Conservation (phyloP, 2,329 filamentous ascomycete genomes). For the Xylariales sp. region DNA sequence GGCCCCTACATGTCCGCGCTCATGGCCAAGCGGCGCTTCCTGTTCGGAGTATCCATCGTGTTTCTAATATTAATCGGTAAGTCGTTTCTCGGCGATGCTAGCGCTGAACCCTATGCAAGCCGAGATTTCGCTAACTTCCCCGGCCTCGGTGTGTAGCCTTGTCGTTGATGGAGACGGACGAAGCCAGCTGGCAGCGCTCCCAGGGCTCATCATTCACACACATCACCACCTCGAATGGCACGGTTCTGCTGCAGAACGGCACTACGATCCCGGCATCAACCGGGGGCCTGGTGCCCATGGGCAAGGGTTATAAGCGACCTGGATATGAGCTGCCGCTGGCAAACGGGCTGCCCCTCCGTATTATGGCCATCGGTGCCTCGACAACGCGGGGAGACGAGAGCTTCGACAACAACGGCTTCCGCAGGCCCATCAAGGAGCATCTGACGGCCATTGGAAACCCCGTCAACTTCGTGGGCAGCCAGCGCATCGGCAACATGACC, state of each 20-base stretch:
- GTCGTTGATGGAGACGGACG: constrained; percentile 9
- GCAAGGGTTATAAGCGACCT: constrained; percentile 8
- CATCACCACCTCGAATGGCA: constrained; percentile 7
- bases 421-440: constrained; percentile 17
- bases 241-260: constrained; percentile 5
- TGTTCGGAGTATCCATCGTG: constrained; percentile 9
- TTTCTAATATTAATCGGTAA: constrained; percentile 10
- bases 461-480: constrained; percentile 20
- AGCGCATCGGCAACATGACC: constrained; percentile 15
- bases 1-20: constrained; percentile 8
- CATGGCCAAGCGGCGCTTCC: constrained; percentile 6
- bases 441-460: constrained; percentile 14
- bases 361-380: constrained; percentile 21
- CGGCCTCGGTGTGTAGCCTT: too few species aligned
- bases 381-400: constrained; percentile 19
- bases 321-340: constrained; percentile 10
- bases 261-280: neutral
- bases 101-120: neutral
- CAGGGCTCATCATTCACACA: constrained; percentile 7
- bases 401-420: constrained; percentile 18
- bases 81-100: neutral
- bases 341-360: constrained; percentile 28
- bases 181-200: constrained; percentile 6
- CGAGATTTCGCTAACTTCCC: too few species aligned
- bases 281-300: constrained; percentile 4